Percentiles rank a stretch among this genome's conserved stretches.
Evolutionary conservation across 208 protist species (phyloP).

Genomic region (Acanthamoeba castellanii): DNA sequence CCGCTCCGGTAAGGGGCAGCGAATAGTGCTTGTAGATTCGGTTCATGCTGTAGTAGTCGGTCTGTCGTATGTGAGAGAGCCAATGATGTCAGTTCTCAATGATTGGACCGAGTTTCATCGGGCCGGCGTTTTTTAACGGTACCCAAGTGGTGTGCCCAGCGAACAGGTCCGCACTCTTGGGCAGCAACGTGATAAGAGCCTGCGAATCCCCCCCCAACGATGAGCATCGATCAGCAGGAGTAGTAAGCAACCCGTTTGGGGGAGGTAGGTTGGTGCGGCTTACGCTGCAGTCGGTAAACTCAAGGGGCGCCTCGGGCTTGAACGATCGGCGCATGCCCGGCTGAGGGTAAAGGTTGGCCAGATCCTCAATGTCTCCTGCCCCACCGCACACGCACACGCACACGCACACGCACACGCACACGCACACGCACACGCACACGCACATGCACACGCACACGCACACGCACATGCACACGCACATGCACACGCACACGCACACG

Average conservation of each 20-base stretch:
- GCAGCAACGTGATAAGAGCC: neutral
- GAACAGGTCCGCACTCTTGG: neutral
- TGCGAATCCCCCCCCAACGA: neutral
- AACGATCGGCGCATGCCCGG: neutral
- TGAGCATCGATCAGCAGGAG: neutral
- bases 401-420: too few relatives aligned
- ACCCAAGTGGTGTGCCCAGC: conserved; percentile 80
- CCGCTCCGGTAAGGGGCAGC: conserved; percentile 38
- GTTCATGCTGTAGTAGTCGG: conserved; percentile 85
- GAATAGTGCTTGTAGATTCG: conserved; percentile 89
- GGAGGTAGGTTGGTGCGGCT: neutral
- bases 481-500: too few relatives aligned
- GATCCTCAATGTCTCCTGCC: conserved; percentile 3
- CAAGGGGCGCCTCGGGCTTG: conserved; percentile 4
- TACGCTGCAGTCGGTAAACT: conserved; percentile 36
- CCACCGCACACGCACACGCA: too few relatives aligned
- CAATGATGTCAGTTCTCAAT: neutral
- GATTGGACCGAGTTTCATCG: neutral
- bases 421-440: too few relatives aligned
- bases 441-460: too few relatives aligned
- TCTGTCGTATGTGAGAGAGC: neutral
- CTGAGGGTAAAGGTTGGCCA: neutral
- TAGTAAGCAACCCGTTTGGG: neutral
- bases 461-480: too few relatives aligned
- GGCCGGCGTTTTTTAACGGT: conserved; percentile 68